Conservation (phyloP, 305 asterid genomes). For the Rubia occidens region DNA sequence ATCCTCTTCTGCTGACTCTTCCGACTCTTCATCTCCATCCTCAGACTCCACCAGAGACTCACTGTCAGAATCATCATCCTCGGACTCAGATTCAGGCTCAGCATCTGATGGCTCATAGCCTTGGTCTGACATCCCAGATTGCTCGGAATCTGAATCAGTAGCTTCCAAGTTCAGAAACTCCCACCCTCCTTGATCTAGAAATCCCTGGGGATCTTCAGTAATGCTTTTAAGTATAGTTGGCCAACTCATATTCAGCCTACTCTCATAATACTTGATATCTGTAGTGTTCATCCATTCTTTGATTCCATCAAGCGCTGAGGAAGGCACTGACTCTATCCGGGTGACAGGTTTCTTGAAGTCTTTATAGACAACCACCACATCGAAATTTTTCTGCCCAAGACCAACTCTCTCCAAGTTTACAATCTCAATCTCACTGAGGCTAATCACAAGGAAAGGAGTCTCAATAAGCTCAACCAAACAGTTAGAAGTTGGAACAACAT, state of each 20-base stretch:
- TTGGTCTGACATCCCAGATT: slow-evolving; percentile 51
- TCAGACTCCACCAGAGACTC: slow-evolving; percentile 68
- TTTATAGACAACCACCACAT: slow-evolving; percentile 71
- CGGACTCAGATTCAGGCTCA: slow-evolving; percentile 59
- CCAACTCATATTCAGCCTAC: slow-evolving; percentile 75
- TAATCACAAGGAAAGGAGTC: slow-evolving; percentile 60
- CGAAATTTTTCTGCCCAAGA: slow-evolving; percentile 74
- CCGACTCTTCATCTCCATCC: slow-evolving; percentile 56
- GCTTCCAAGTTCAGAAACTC: slow-evolving; percentile 73
- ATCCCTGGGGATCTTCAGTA: slow-evolving; percentile 61
- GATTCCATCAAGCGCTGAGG: slow-evolving; percentile 52
- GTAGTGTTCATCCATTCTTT: slow-evolving; percentile 76
- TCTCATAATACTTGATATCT: slow-evolving; percentile 69
- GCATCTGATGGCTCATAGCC: slow-evolving; percentile 68
- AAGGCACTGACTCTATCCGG: slow-evolving; percentile 68
- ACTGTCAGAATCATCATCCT: slow-evolving; percentile 53
- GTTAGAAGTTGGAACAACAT: slow-evolving; percentile 63
- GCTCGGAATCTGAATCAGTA: slow-evolving; percentile 57
- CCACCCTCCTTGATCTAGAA: slow-evolving; percentile 75
- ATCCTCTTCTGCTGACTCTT: slow-evolving; percentile 39
- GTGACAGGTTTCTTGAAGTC: slow-evolving; percentile 68
- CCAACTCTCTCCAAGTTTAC: slow-evolving; percentile 78
- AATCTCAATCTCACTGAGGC: slow-evolving; percentile 64
- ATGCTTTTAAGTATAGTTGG: slow-evolving; percentile 56
- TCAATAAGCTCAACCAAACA: slow-evolving; percentile 71